Evolutionary conservation across 192 early-diverging fungal species (phyloP).

Genomic region (Coemansia guatemalensis): DNA sequence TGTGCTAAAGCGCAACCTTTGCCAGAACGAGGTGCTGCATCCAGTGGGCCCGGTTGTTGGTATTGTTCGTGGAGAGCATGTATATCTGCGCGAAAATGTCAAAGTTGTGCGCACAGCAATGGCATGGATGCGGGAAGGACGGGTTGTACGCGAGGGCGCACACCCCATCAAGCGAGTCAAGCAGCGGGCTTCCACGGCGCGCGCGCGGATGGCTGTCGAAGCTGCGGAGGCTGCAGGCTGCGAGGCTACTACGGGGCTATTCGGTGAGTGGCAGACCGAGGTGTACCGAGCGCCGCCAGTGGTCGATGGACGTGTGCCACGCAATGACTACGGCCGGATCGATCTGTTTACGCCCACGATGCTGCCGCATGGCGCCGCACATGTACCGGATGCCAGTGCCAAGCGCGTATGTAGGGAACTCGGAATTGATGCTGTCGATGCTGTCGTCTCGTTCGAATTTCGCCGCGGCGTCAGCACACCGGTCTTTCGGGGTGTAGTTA

Average conservation of each 20-base stretch:
- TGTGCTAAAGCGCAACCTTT: constrained; percentile 77
- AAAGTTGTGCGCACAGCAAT: constrained; percentile 59
- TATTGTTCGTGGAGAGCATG: constrained; percentile 67
- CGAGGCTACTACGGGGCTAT: constrained; percentile 45
- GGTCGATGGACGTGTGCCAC: constrained; percentile 72
- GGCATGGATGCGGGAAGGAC: constrained; percentile 62
- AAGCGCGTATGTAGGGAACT: constrained; percentile 68
- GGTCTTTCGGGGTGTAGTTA: constrained; percentile 35
- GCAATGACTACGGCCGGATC: constrained; percentile 79
- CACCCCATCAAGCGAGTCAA: constrained; percentile 42
- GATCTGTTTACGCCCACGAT: constrained; percentile 83
- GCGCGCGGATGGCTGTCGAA: constrained; percentile 17
- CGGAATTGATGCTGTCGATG: constrained; percentile 77
- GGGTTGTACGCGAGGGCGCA: constrained; percentile 17
- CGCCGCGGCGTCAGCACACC: constrained; percentile 28
- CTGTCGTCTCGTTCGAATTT: constrained; percentile 65
- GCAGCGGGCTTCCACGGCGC: constrained; percentile 13
- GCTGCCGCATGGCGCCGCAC: constrained; percentile 78
- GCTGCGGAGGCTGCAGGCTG: constrained; percentile 14
- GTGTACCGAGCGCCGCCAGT: constrained; percentile 62
- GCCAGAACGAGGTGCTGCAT: constrained; percentile 75
- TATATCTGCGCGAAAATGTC: constrained; percentile 79
- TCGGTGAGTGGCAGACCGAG: constrained; percentile 89
- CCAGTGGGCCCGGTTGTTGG: constrained; percentile 74
- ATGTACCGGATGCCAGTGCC: constrained; percentile 64